These are phyloP conservation scores for Prunus armeniaca DNA, from an alignment of 306 rosid species.

Conservation along the genomic window DNA sequence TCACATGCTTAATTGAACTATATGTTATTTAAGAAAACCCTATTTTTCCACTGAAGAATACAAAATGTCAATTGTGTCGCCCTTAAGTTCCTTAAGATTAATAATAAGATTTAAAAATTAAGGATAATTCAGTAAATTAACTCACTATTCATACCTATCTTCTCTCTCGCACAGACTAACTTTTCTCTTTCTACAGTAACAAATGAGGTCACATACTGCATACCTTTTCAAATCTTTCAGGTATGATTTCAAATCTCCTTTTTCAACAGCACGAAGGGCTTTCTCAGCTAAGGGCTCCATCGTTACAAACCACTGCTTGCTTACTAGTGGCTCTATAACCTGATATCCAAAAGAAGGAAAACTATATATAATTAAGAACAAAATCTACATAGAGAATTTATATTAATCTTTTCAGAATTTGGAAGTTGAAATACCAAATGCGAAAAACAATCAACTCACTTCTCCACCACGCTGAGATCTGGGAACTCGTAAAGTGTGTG, in stretches of 20 bases:
- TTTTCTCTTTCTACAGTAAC: neutral
- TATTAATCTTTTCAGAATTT: neutral
- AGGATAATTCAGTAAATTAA: neutral
- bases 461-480: constrained; percentile 99
- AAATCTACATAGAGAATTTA: constrained; percentile 11
- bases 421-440: neutral
- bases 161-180: neutral
- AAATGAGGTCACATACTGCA: constrained; percentile 9
- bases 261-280: constrained; percentile 79
- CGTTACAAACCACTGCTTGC: constrained; percentile 97
- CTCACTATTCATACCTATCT: neutral
- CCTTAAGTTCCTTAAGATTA: neutral
- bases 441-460: constrained; percentile 45
- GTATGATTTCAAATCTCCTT: constrained; percentile 78
- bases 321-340: constrained; percentile 94
- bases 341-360: constrained; percentile 28
- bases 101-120: neutral
- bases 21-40: neutral
- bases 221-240: constrained; percentile 96
- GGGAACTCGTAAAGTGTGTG: constrained; percentile 86
- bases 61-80: neutral
- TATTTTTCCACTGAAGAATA: neutral
- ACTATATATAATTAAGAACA: neutral
- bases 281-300: constrained; percentile 95
- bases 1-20: neutral